Base-by-base conservation (phyloP, 345 rosid species). In the Rhizophora mangle region DNA sequence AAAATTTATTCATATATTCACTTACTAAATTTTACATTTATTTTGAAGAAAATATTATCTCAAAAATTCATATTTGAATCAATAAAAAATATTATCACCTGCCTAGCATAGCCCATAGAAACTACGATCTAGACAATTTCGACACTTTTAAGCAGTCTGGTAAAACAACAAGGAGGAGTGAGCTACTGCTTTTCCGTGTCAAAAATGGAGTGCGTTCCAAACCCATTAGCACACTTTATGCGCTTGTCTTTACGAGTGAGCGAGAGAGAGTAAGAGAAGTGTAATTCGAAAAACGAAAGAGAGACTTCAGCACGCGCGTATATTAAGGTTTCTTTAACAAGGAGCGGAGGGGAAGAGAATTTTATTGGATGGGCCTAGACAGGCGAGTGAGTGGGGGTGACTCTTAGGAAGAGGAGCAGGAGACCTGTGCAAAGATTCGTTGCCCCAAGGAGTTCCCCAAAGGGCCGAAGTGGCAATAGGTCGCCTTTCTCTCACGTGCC, bases 401-500 rank as follows among this genome's bases (percentile, higher is more conserved):
- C 31, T 11, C 37, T 31, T 61, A 62, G 32, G 72, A 59, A n/a
- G 68, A 58, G 57, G 20, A 24, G 24, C 24, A 24, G 24, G 1
- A 34, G 63, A 43, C 51, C 49, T 32, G 2, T 37, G 62, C 11
- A 49, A 74, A 74, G 74, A 79, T 71, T 71, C 72, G 69, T 68
- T 62, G 76, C 76, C 72, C 63, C 68, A 46, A 27, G 20, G 65
- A 16, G 61, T 43, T 46, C 22, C 59, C 74, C 64, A 54, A 43
- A 34, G 67, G 77, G 0, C 79, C 56, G 34, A 49, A 59, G 43
- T 6, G 11, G 47, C 13, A 36, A 27, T 22, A 20, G 19, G 54
- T 24, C 49, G 51, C 24, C 47, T 70, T 53, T 22, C 70, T 64
- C 69, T 72, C 79, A 69, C 72, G 82, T 79, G 82, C 73, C 76